Evolutionary conservation across 331 rosid species (phyloP), one percentile per base, ranked within the genome.

Genomic region (Quercus lobata): DNA sequence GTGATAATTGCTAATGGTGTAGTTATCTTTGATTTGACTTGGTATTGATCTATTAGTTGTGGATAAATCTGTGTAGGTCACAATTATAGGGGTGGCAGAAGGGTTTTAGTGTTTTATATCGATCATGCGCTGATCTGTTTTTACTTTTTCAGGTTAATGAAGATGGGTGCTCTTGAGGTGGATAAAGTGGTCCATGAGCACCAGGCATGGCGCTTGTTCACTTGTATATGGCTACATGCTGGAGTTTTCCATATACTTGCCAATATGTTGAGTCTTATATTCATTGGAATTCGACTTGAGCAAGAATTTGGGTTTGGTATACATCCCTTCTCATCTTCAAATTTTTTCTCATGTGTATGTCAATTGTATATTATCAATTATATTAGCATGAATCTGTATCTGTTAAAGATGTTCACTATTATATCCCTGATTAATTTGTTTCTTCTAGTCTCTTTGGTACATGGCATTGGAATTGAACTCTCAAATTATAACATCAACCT

Each of bases 221-320:
- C 97, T 71, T 96, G 99, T 83, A 82, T 90, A 46, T 96, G 99
- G 99, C 77, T 93, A 91, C 99, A 91, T 75, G 98, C 98, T 73
- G 99, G 99, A 70, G 93, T 88, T 79, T 74, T 96, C 79, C 98
- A 96, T 84, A 60, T 96, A 66, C 96, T 96, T 76, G 96, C 99
- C 84, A 96, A 93, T 81, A 96, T 96, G 97, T 75, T 96, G 78
- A 90, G 99, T 86, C 99, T 96, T 79, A 25, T 90, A 76, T 91
- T 93, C 74, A 96, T 96, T 76, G 98, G 99, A 74, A 86, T 93
- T 80, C 94, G 90, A 72, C 97, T 96, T 56, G 99, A 96, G 83
- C 98, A 93, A 90, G 99, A 96, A 77, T 96, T 96, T 78, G 99
- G 98, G 73, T 93, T 90, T 84, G 97, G 99, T 96, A 93, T 49